Evolutionary conservation across 352 stramenopile species (phyloP).

Genomic region (Globisporangium nunn): DNA sequence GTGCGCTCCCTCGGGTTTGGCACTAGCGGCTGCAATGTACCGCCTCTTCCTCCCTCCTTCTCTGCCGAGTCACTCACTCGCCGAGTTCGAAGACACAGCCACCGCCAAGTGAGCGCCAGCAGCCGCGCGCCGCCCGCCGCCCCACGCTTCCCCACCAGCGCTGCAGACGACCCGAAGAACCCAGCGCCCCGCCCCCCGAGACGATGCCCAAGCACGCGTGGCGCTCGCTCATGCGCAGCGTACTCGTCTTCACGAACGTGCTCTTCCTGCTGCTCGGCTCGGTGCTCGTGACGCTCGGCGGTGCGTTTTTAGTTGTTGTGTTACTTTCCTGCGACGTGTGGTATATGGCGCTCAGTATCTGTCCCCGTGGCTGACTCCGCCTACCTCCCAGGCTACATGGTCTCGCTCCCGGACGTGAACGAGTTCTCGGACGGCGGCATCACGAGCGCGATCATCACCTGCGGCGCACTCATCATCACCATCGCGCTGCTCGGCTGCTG

Average conservation of each 20-base stretch:
- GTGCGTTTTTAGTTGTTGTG: conserved; percentile 16
- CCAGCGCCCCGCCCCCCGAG: too few relatives aligned
- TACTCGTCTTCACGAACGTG: conserved; percentile 86
- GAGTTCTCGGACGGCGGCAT: conserved; percentile 78
- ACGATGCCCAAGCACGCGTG: conserved; percentile 46
- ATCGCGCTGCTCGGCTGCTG: conserved; percentile 76
- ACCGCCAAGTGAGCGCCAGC: too few relatives aligned
- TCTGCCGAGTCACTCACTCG: too few relatives aligned
- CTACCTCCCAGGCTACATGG: conserved; percentile 55
- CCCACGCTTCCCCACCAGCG: too few relatives aligned
- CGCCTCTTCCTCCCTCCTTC: too few relatives aligned
- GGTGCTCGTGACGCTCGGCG: conserved; percentile 73
- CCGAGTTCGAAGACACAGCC: too few relatives aligned
- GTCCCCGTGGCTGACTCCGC: neutral
- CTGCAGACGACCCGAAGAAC: too few relatives aligned
- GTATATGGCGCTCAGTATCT: neutral
- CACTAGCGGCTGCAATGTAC: too few relatives aligned
- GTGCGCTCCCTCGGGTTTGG: too few relatives aligned
- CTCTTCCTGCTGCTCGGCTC: conserved; percentile 78
- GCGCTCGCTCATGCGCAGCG: conserved; percentile 66
- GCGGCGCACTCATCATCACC: conserved; percentile 66
- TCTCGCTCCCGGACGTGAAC: conserved; percentile 67
- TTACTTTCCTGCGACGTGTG: neutral
- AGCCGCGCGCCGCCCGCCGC: too few relatives aligned
- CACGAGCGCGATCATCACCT: conserved; percentile 74